Conservation (phyloP, 2,329 filamentous ascomycete genomes). For the Clonostachys rhizophaga region DNA sequence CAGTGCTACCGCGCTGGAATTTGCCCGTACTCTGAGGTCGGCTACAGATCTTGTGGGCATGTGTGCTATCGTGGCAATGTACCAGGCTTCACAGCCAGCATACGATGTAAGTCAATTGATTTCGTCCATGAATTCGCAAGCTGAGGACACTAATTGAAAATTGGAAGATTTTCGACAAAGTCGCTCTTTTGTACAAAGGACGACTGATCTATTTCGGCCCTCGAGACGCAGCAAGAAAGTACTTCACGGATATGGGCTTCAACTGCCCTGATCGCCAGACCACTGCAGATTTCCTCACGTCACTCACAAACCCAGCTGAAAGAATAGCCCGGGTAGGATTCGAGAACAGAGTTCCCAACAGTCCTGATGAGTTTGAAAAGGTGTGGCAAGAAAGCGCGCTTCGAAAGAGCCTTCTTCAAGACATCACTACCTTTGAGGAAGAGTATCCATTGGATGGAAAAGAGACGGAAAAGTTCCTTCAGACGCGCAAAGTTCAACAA, state of each 20-base stretch:
- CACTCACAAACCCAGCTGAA: conserved; percentile 53
- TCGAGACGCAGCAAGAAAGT: conserved; percentile 52
- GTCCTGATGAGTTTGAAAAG: conserved; percentile 59
- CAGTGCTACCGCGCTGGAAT: conserved; percentile 56
- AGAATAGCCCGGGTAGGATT: conserved; percentile 61
- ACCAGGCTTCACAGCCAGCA: conserved; percentile 60
- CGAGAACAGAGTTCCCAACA: conserved; percentile 61
- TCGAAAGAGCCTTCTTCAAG: conserved; percentile 53
- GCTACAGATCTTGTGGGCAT: conserved; percentile 59
- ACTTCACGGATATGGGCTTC: conserved; percentile 66
- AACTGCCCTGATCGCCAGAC: conserved; percentile 64
- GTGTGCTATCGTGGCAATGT: conserved; percentile 61
- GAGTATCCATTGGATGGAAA: conserved; percentile 56
- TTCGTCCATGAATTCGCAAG: no score
- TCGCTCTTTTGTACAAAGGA: conserved; percentile 51
- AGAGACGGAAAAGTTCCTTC: conserved; percentile 62
- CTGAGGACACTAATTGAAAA: conserved; percentile 45
- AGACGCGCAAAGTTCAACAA: conserved; percentile 58
- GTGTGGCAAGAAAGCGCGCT: conserved; percentile 59
- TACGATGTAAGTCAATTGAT: conserved; percentile 44
- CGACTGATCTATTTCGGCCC: conserved; percentile 61
- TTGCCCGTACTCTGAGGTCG: conserved; percentile 52
- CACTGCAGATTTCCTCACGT: conserved; percentile 69
- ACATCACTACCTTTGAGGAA: conserved; percentile 46
- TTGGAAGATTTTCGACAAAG: conserved; percentile 57